Evolutionary conservation across 176 grass and related monocot genomes (phyloP), one percentile per base, ranked within the genome.

Genomic region (Pharus latifolius): DNA sequence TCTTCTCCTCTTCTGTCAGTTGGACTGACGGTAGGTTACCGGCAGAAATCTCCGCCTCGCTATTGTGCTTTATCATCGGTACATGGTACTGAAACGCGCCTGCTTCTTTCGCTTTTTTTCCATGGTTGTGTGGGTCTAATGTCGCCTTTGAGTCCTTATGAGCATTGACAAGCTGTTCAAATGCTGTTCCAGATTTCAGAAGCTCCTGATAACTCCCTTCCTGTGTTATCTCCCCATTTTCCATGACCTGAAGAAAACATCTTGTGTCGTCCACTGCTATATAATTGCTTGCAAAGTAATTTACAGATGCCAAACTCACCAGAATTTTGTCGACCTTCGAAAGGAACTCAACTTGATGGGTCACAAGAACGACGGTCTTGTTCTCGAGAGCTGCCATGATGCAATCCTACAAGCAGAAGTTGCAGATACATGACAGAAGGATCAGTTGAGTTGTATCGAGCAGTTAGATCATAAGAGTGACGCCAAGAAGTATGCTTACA

Each of bases 311-410:
- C 42, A 63, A 40, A 73, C 69, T 78, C 56, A 90, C 94, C 84
- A 98, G 53, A 37, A 98, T 90, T 11, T 60, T 72, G 77, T 98
- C 89, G 61, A 88, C 94, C 67, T 89, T 82, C 51, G 84, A 81
- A 38, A 93, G 78, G 69, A 98, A 98, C 22, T 98, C 89, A 12
- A 98, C 94, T 69, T 98, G 94, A 51, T 98, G 94, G 28, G 89
- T 93, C 5, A 98, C 87, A 62, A 93, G 87, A 70, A 98, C 61
- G 20, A 93, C 89, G 2, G 87, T 98, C 75, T 98, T 98, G 28
- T 61, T 59, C 53, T 80, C 22, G n/a, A 93, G 78, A 13, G 72
- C 78, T 16, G 46, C 65, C 80, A 98, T 89, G 51, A 91, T 76
- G 65, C 84, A 93, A 31, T 98, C 89, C 94, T 93, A 35, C 33